Conservation (phyloP, 2,329 filamentous ascomycete species). For the Colletotrichum navitas region DNA sequence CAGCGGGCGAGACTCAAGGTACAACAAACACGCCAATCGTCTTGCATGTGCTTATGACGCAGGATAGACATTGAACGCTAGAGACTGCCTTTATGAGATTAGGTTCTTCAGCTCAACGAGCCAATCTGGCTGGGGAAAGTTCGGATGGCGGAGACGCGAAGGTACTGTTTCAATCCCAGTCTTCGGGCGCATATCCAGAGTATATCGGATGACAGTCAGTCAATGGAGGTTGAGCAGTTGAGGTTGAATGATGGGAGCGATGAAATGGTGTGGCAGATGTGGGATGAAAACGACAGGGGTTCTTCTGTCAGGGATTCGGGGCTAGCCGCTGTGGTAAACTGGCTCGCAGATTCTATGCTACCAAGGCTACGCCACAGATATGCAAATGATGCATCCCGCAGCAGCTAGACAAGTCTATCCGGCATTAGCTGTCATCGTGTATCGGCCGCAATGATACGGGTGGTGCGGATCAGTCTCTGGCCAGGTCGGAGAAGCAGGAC, state of each 20-base stretch:
- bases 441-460: constrained; percentile 39
- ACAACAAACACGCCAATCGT: constrained; percentile 32
- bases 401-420: constrained; percentile 42
- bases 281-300: constrained; percentile 38
- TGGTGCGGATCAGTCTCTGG: constrained; percentile 41
- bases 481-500: constrained; percentile 33
- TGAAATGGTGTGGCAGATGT: constrained; percentile 42
- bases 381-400: constrained; percentile 43
- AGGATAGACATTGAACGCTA: constrained; percentile 39
- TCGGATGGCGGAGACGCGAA: constrained; percentile 8
- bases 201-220: constrained; percentile 15
- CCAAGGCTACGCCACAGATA: constrained; percentile 37
- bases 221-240: constrained; percentile 22
- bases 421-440: constrained; percentile 42
- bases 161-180: background rate
- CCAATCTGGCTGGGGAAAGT: constrained; percentile 17
- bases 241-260: constrained; percentile 28
- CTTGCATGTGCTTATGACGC: constrained; percentile 37
- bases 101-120: constrained; percentile 32
- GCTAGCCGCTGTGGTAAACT: constrained; percentile 41
- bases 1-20: constrained; percentile 30
- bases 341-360: constrained; percentile 40
- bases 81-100: constrained; percentile 31
- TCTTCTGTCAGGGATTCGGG: constrained; percentile 37
- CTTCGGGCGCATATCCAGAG: background rate